Evolutionary conservation across 169 alveolate species (phyloP), one percentile per base, ranked within the genome.

Genomic region (Cryptosporidium xiaoi): DNA sequence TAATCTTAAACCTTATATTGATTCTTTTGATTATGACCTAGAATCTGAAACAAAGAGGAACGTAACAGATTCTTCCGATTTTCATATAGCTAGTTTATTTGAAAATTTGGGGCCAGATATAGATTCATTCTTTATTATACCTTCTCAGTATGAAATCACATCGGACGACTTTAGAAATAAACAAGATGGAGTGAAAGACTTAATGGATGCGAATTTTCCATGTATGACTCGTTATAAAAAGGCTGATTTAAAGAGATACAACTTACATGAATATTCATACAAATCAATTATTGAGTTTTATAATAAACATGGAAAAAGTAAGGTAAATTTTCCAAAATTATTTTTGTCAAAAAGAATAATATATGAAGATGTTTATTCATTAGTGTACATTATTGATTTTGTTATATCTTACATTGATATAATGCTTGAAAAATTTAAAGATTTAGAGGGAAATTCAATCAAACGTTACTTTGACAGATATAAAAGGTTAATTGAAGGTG

Each of bases 111-210:
- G 62, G 48, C 0, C 50, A 18, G 87, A 77, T 29, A 40, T 77
- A 16, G 71, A 77, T 48, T 16, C 69, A 5, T 62, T 77, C 29
- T 62, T 29, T 24, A 24, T 77, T 18, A 6, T 36, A 8, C 40
- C 65, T 18, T 77, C 87, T 12, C 56, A 55, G 7, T 56, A 56
- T 27, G 87, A 77, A 15, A 46, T 77, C 13, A 77, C 18, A 6
- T 13, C 65, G 10, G 44, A 48, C 1, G n/a, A 33, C 20, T 44
- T 34, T 27, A 20, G 18, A 12, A 16, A 16, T 0, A 18, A 44
- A 4, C 1, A 51, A 1, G 10, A 40, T 8, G 10, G 10, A 8
- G 48, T 6, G 10, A 51, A 51, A 7, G 33, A 69, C 1, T 18
- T 77, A 2, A 15, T 77, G 13, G 46, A 77, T 44, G 51, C 40